These are phyloP conservation scores for Aspergillus affinis DNA, from an alignment of 495 filamentous ascomycete species.

Conservation along the genomic window DNA sequence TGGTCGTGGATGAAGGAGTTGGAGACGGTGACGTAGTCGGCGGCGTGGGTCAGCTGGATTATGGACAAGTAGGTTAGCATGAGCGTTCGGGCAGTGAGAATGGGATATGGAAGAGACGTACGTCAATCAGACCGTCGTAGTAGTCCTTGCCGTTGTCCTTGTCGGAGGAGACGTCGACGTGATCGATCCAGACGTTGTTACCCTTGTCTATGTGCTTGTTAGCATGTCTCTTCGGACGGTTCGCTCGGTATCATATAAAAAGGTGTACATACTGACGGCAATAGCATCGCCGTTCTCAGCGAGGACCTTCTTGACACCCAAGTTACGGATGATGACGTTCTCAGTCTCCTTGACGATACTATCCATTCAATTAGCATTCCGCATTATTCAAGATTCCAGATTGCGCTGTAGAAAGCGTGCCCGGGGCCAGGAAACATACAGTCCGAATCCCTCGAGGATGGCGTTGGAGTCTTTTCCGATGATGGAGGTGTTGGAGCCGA, in stretches of 20 bases:
- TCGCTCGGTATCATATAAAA: not conserved
- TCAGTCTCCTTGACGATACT: slow-evolving; percentile 48
- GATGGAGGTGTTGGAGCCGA: slow-evolving; percentile 57
- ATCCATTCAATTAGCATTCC: not conserved
- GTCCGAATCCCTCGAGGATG: slow-evolving; percentile 32
- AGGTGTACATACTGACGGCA: slow-evolving; percentile 43
- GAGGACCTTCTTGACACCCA: slow-evolving; percentile 57
- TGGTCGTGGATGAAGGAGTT: slow-evolving; percentile 59
- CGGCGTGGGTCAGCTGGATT: slow-evolving; percentile 41
- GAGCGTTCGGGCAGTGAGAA: not conserved
- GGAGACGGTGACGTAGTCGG: slow-evolving; percentile 52
- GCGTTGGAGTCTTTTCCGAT: slow-evolving; percentile 41
- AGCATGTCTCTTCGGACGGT: not conserved
- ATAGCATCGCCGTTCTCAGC: slow-evolving; percentile 61
- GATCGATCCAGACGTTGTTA: slow-evolving; percentile 70
- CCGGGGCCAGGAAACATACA: slow-evolving; percentile 18
- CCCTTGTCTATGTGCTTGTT: slow-evolving; percentile 33
- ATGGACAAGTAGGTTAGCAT: not conserved
- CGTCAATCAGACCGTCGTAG: slow-evolving; percentile 66
- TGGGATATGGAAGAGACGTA: slow-evolving; percentile 17
- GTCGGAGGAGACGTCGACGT: slow-evolving; percentile 63
- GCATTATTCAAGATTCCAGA: not conserved
- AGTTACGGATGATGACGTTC: slow-evolving; percentile 65
- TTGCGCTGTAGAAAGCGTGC: not conserved
- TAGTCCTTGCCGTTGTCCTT: slow-evolving; percentile 59